These are phyloP conservation scores for Diaporthe vaccinii DNA, from an alignment of 2,329 filamentous ascomycete species.

Conservation along the genomic window DNA sequence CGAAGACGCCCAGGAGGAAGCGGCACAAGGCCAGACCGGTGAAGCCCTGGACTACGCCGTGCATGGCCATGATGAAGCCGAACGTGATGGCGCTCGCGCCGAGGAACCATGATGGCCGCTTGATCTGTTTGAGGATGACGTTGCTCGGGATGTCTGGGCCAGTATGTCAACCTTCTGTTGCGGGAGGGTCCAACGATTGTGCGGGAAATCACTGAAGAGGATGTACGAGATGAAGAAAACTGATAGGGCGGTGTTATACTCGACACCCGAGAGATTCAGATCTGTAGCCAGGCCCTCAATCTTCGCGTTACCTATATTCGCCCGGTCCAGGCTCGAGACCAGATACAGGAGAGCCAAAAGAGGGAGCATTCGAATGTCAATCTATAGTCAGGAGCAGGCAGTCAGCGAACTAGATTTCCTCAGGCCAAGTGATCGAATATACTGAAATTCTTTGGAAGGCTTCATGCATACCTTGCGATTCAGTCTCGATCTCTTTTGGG, in stretches of 20 bases:
- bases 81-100: conserved; percentile 57
- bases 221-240: conserved; percentile 38
- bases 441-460: no score
- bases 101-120: conserved; percentile 19
- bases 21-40: conserved; percentile 59
- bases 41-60: conserved; percentile 58
- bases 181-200: no score
- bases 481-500: conserved; percentile 9
- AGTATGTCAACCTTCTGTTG: not conserved
- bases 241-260: conserved; percentile 58
- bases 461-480: conserved; percentile 6
- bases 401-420: conserved; percentile 45
- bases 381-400: conserved; percentile 41
- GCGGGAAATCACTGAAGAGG: not conserved
- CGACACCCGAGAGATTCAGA: conserved; percentile 54
- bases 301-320: conserved; percentile 66
- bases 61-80: conserved; percentile 57
- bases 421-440: no score
- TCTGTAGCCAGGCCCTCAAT: conserved; percentile 60
- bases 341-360: conserved; percentile 70
- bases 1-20: conserved; percentile 61
- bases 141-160: conserved; percentile 27
- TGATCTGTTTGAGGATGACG: conserved; percentile 20
- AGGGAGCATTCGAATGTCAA: conserved; percentile 49
- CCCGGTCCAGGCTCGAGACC: conserved; percentile 67